Conservation (phyloP, 139 green algal species). For the Spirogloea muscicola region DNA sequence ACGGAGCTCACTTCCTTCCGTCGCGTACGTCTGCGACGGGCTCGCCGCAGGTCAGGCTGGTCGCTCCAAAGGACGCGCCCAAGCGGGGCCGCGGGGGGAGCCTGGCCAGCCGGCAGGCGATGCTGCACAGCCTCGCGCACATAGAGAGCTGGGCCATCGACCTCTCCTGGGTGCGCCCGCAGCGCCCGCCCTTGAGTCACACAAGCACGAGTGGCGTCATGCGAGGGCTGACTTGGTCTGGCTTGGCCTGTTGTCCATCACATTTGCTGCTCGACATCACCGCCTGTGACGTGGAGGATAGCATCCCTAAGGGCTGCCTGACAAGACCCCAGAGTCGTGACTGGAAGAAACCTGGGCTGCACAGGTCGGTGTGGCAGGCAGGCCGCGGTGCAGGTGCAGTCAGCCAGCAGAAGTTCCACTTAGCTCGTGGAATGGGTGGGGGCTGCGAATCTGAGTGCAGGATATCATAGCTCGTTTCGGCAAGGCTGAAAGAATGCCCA, state of each 20-base stretch:
- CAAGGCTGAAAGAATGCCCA: constrained; percentile 16
- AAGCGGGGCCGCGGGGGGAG: constrained; percentile 34
- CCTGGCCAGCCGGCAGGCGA: constrained; percentile 28
- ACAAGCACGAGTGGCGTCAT: too few relatives aligned
- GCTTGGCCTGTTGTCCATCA: too few relatives aligned
- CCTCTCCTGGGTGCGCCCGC: constrained; percentile 43
- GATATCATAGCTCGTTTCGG: constrained; percentile 51
- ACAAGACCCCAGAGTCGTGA: too few relatives aligned
- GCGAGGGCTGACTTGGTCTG: too few relatives aligned
- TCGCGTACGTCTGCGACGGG: constrained; percentile 8
- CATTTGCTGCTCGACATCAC: too few relatives aligned
- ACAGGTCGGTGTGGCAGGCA: too few relatives aligned
- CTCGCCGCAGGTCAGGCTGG: constrained; percentile 27
- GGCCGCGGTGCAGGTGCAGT: too few relatives aligned
- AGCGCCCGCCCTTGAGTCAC: too few relatives aligned
- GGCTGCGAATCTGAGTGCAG: constrained; percentile 4
- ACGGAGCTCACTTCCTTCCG: too few relatives aligned
- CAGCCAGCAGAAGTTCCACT: neutral
- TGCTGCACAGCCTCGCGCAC: constrained; percentile 49
- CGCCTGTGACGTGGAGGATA: too few relatives aligned
- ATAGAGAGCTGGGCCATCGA: constrained; percentile 53
- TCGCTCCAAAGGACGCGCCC: constrained; percentile 8
- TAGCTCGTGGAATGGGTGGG: neutral
- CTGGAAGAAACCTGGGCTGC: too few relatives aligned
- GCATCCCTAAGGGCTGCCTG: too few relatives aligned